Evolutionary conservation across 164 flowering plant species (phyloP).

Genomic region (Amborella trichopoda): DNA sequence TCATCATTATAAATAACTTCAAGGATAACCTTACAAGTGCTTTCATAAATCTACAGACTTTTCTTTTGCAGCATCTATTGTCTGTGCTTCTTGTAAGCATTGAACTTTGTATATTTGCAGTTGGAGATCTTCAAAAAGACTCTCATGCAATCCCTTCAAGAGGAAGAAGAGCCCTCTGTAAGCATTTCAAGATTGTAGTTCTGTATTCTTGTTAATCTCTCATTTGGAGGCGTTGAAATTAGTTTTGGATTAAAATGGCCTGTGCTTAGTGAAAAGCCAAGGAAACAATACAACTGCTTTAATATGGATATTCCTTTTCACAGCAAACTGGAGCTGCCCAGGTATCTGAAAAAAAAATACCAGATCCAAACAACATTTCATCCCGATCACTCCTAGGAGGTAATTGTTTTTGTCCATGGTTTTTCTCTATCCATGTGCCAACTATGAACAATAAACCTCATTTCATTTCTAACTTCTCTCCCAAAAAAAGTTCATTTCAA

Average conservation of each 20-base stretch:
- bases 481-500: too few relatives aligned
- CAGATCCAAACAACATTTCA: conserved; percentile 16
- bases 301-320: conserved; percentile 1
- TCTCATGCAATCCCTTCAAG: conserved; percentile 80
- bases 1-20: too few relatives aligned
- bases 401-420: conserved; percentile 6
- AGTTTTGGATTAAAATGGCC: too few relatives aligned
- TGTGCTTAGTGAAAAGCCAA: too few relatives aligned
- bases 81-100: not conserved
- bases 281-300: too few relatives aligned
- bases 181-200: too few relatives aligned
- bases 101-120: conserved; percentile 25
- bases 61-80: not conserved
- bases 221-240: too few relatives aligned
- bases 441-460: too few relatives aligned
- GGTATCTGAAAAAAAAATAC: conserved; percentile 21
- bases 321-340: conserved; percentile 25
- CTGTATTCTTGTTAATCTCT: too few relatives aligned
- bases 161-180: conserved; percentile 62
- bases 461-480: too few relatives aligned
- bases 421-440: not conserved
- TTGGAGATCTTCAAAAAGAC: conserved; percentile 78
- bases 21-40: too few relatives aligned
- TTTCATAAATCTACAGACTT: too few relatives aligned
- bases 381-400: conserved; percentile 22